A percentile compares a stretch with the other conserved stretches of the same genome.
Conservation (phyloP, 139 green algal species). For the Pleodorina starrii region DNA sequence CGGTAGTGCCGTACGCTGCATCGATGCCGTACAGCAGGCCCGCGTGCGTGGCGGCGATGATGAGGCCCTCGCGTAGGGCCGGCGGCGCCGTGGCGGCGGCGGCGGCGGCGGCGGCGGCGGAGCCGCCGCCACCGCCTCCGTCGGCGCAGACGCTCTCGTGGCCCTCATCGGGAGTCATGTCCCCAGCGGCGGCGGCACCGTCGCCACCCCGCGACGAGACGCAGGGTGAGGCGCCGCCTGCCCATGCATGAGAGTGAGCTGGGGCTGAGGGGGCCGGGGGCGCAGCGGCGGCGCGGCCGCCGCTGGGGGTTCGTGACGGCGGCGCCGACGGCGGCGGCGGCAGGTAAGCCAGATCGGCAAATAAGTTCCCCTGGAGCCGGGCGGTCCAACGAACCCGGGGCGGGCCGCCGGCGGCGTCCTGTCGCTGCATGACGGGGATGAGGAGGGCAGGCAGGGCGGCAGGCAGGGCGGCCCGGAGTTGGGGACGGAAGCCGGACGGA, state of each 20-base stretch:
- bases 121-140: too few species aligned
- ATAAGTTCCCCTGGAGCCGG: slow-evolving; percentile 27
- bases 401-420: neutral
- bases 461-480: too few species aligned
- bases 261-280: neutral
- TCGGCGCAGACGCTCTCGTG: too few species aligned
- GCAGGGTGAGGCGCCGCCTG: too few species aligned
- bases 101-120: neutral
- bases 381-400: neutral
- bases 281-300: too few species aligned
- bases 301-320: neutral
- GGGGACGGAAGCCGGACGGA: too few species aligned
- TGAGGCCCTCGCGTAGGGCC: neutral
- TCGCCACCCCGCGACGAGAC: too few species aligned
- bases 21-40: slow-evolving; percentile 36
- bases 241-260: too few species aligned
- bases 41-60: slow-evolving; percentile 32
- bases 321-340: neutral
- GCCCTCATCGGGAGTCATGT: too few species aligned
- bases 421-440: too few species aligned
- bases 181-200: too few species aligned
- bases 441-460: too few species aligned
- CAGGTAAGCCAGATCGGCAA: slow-evolving; percentile 16
- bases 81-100: neutral
- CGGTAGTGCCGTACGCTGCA: neutral